Base-by-base conservation (phyloP, 768 basidiomycete genomes). In the Hericium erinaceus region DNA sequence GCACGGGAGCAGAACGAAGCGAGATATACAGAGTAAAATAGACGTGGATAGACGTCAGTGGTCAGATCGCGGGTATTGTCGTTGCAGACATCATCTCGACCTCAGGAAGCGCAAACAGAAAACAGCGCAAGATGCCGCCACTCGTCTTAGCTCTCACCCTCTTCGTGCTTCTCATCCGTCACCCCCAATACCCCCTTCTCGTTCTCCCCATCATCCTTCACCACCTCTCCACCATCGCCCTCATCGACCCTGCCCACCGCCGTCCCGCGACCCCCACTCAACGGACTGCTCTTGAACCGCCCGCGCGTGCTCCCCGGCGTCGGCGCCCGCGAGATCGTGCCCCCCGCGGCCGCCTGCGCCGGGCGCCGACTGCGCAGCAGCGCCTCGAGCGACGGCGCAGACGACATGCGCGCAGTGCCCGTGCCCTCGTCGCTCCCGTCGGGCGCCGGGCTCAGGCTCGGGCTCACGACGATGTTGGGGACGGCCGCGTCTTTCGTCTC, bases 221-320 rank as follows among this genome's bases (percentile, higher is more conserved):
- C 65, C 16, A 26, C 22, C 37, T 44, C 60, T 50, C 61, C 62
- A 51, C 50, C 54, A 49, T 54, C 18, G 24, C 60, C 57, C 33
- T 53, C 63, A 37, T 61, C 62, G 48, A 67, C 66, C 59, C 24
- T 51, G 58, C 15, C 52, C 49, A 16, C 60, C 59, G 26, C 52
- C 33, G 81, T 70, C 64, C 74, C 71, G 65, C 80, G 80, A 4
- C 76, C 69, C 53, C 77, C 77, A 24, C 78, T 76, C 37, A 87
- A 70, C 37, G 85, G 87, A 65, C 80, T 88, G 65, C 87, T 89
- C 80, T 89, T 89, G 71, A 88, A 90, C 59, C 80, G 75, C 20
- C 75, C 72, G 22, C 81, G 82, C 64, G 82, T 85, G 54, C 65
- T 38, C 6, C 57, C 58, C 18, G 64, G 49, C 28, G 49, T 50